These are phyloP conservation scores for Apiosordaria backusii DNA, from an alignment of 495 filamentous ascomycete species.

Conservation along the genomic window DNA sequence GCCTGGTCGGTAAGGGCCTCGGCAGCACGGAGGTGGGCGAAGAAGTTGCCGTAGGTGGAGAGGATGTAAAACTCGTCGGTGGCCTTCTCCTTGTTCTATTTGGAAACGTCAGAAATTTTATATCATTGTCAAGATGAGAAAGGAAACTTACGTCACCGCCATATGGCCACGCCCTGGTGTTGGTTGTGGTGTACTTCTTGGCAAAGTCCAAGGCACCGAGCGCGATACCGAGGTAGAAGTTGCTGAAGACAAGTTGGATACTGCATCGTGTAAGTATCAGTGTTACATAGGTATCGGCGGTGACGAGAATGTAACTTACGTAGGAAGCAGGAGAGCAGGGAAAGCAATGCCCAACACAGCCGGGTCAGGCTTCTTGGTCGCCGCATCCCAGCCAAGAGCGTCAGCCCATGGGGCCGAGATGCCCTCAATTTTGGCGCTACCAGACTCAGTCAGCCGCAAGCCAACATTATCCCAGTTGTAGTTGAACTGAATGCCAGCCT, in stretches of 20 bases:
- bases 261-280: background rate
- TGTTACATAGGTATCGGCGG: background rate
- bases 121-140: background rate
- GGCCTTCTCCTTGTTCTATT: slow-evolving; percentile 43
- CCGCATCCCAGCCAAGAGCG: slow-evolving; percentile 54
- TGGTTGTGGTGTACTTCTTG: slow-evolving; percentile 46
- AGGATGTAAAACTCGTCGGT: slow-evolving; percentile 63
- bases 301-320: slow-evolving; percentile 21
- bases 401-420: slow-evolving; percentile 53
- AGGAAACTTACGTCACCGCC: slow-evolving; percentile 41
- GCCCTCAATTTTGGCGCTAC: slow-evolving; percentile 54
- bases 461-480: slow-evolving; percentile 63
- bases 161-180: slow-evolving; percentile 58
- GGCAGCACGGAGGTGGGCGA: slow-evolving; percentile 54
- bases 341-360: slow-evolving; percentile 48
- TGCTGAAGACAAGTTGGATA: slow-evolving; percentile 60
- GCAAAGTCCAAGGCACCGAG: slow-evolving; percentile 50
- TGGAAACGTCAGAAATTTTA: background rate
- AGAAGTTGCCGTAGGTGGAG: slow-evolving; percentile 57
- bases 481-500: slow-evolving; percentile 53
- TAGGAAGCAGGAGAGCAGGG: slow-evolving; percentile 52
- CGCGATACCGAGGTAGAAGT: slow-evolving; percentile 61
- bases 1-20: slow-evolving; percentile 54
- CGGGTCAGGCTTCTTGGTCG: slow-evolving; percentile 43
- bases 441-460: slow-evolving; percentile 58